Evolutionary conservation across 768 basidiomycete genomes (phyloP), one percentile per base, ranked within the genome.

Genomic region (Wakefieldia striispora): DNA sequence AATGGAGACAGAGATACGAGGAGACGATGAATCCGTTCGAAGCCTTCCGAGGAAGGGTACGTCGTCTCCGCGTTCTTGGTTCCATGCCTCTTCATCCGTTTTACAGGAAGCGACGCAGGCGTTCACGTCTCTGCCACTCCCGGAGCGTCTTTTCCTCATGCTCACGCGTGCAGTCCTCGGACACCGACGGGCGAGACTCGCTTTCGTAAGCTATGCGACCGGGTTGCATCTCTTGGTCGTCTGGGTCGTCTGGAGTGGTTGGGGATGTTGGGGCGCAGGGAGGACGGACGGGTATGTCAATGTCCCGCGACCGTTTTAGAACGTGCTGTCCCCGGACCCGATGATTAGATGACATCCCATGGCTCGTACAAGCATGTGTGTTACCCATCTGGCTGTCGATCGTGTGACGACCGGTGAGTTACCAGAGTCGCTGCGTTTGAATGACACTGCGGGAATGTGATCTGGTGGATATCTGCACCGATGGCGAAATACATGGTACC

Each of bases 1-100:
- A 84, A 63, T 99, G 98, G 69, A 83, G 86, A 42, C 80, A 86
- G 55, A 78, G 93, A 65, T 99, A 99, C 62, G 95, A 98, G 64
- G 91, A 97, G 70, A 83, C 91, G 45, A 93, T 98, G 83, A 98
- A 99, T 63, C 95, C 97, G 0, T 99, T 99, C 64, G 95, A 97
- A 68, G 93, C 88, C 7, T 98, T 99, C 78, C 83, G 93, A 54
- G 93, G 95, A 2, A 77, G 93, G 67, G 95, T 97, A 60, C 57
- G 93, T 80, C 6, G 4, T 5, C 49, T 26, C 17, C 23, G 4
- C 20, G 26, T 24, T 20, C 39, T 47, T 11, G 11, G 20, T 16
- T 16, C 13, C 14, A 17, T 23, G 3, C 9, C 21, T 14, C 1
- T 14, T 9, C 45, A 37, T 55, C 39, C n/a, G 17, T n/a, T 20